Evolutionary conservation across 108 stramenopile genomes (phyloP), one percentile per base, ranked within the genome.

Genomic region (Fragilariopsis cylindrus): DNA sequence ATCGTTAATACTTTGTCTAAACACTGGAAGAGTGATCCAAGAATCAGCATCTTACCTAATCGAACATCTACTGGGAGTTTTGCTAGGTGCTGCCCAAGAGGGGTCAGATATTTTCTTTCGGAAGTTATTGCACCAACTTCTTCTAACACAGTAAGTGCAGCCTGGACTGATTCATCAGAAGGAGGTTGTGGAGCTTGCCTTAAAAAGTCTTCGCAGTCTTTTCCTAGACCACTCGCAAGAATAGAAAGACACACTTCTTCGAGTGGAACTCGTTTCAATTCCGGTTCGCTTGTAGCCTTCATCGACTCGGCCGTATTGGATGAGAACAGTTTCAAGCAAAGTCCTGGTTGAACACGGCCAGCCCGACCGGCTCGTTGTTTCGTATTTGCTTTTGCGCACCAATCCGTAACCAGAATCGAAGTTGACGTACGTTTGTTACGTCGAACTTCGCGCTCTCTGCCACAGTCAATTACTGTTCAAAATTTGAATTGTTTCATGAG

Each of bases 321-420:
- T 8, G 92, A 92, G 77, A 88, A 87, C 7, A 99, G 78, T 75
- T 95, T 95, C 46, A 88, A 65, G 50, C 96, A 98, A 21, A 95
- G 72, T 16, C 99, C 99, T 7, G 91, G 81, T 46, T 90, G 91
- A 21, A 98, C 95, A 41, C 99, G 82, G 3, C 98, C 99, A 0
- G 99, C 98, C 44, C 99, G 74, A 55, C 99, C 98, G 41, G 88
- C 81, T 7, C 98, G 72, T 79, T 99, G 98, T 64, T 92, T 88
- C 7, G 96, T 90, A 72, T 84, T 89, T 11, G 98, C 93, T 88
- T 89, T 82, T 2, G 97, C 90, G 43, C 94, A 93, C 92, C 95
- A 96, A 69, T 81, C 81, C 11, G 87, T 85, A 9, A 80, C 82
- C 4, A 98, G 86, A 41, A 78, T 88, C 49, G 85, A 86, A 42